Base-by-base conservation (phyloP, 2,329 filamentous ascomycete species). In the Colletotrichum liriopes region DNA sequence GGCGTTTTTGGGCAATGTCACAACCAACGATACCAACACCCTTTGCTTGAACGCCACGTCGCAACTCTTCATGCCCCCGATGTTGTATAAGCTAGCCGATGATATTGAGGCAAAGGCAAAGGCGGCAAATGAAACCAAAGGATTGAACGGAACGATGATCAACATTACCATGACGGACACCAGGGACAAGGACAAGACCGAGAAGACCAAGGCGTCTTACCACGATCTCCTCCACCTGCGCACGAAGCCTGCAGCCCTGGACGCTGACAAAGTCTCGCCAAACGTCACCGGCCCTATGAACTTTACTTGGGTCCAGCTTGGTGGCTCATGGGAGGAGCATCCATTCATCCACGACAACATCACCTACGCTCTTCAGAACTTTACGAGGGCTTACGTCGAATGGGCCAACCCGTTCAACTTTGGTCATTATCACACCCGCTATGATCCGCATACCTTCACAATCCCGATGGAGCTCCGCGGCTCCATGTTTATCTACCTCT, bases 321-420 rank as follows among this genome's bases (percentile, higher is more conserved):
- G 82, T 29, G 82, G 82, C 12, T 81, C 80, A 1, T 84, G 82
- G 82, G 82, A 84, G 58, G 82, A 84, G 66, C 82, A 84, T 55
- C 82, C 82, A 6, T 75, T 81, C 45, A 82, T 83, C 52, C 80
- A 83, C 67, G 77, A 79, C 59, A 82, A 83, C 74, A 75, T 82
- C 51, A 81, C 78, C 3, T 80, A 82, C 52, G 82, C 82, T 1
- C 72, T 83, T 37, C 75, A 79, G 59, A 82, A 84, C 75, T 84
- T 84, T 64, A 81, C 80, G 1, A 75, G 81, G 18, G 77, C 77
- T 1, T 83, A 82, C 39, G 75, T 78, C 0, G 81, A 84, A 65
- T 84, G 82, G 82, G 82, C 81, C 14, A 84, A 84, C 52, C 81
- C 81, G 1, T 84, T 83, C 77, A 82, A 80, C 74, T 83, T 82